Conservation (phyloP, 345 rosid genomes). For the Microthlaspi erraticum region DNA sequence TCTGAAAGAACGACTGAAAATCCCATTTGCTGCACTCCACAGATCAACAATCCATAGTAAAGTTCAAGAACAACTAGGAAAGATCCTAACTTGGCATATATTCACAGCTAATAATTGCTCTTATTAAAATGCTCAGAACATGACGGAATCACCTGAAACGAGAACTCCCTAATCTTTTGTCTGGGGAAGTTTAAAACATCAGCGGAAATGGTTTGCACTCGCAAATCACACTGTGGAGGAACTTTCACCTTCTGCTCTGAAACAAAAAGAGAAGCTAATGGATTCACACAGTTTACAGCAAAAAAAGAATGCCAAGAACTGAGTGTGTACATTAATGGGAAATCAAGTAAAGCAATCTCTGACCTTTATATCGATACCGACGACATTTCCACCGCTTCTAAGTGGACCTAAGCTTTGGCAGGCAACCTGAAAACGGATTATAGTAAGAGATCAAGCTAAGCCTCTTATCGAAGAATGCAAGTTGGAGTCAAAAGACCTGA, state of each 20-base stretch:
- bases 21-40: constrained; percentile 66
- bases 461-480: neutral
- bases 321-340: neutral
- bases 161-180: constrained; percentile 64
- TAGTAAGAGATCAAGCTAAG: constrained; percentile 17
- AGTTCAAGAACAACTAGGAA: neutral
- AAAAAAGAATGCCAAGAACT: constrained; percentile 6
- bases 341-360: constrained; percentile 24
- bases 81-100: constrained; percentile 10
- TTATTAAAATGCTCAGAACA: no score
- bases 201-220: constrained; percentile 81
- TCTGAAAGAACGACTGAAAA: constrained; percentile 87
- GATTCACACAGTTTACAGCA: constrained; percentile 38
- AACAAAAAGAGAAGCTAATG: constrained; percentile 15
- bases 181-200: constrained; percentile 72
- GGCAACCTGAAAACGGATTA: constrained; percentile 65
- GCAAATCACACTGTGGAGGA: constrained; percentile 82
- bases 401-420: constrained; percentile 90
- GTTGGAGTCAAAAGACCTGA: constrained; percentile 54
- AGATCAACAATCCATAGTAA: constrained; percentile 11
- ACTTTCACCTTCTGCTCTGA: constrained; percentile 95
- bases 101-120: neutral
- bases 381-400: constrained; percentile 77
- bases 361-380: constrained; percentile 94
- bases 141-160: no score